Evolutionary conservation across 495 filamentous ascomycete species (phyloP).

Genomic region (Terfezia claveryi): DNA sequence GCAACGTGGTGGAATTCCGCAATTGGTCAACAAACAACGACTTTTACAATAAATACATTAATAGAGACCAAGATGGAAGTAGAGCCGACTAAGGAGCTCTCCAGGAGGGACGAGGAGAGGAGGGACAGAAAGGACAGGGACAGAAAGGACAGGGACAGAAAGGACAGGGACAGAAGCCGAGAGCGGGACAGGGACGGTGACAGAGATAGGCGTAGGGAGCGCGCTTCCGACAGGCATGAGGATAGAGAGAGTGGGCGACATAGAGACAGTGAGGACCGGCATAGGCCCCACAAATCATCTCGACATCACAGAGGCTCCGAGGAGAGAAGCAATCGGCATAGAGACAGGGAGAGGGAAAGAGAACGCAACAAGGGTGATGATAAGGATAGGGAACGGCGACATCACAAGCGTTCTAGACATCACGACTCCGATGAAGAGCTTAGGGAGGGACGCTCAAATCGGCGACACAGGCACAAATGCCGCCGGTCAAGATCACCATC

Average conservation of each 20-base stretch:
- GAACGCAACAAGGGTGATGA: slow-evolving; percentile 20
- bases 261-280: not conserved
- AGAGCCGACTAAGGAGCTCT: not conserved
- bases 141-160: not conserved
- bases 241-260: not conserved
- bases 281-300: not conserved
- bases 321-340: not conserved
- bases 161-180: not conserved
- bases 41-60: too few relatives aligned
- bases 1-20: too few relatives aligned
- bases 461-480: slow-evolving; percentile 5
- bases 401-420: slow-evolving; percentile 24
- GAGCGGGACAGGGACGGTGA: not conserved
- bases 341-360: not conserved
- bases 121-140: not conserved
- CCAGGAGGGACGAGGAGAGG: not conserved
- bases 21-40: too few relatives aligned
- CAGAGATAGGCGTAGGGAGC: slow-evolving; percentile 4
- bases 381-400: slow-evolving; percentile 23
- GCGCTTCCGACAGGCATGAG: not conserved
- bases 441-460: slow-evolving; percentile 19
- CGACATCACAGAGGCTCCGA: not conserved
- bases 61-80: too few relatives aligned
- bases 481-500: not conserved
- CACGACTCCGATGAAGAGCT: not conserved